These are phyloP conservation scores for Talaromyces verruculosus DNA, from an alignment of 2,329 filamentous ascomycete genomes.

Conservation along the genomic window DNA sequence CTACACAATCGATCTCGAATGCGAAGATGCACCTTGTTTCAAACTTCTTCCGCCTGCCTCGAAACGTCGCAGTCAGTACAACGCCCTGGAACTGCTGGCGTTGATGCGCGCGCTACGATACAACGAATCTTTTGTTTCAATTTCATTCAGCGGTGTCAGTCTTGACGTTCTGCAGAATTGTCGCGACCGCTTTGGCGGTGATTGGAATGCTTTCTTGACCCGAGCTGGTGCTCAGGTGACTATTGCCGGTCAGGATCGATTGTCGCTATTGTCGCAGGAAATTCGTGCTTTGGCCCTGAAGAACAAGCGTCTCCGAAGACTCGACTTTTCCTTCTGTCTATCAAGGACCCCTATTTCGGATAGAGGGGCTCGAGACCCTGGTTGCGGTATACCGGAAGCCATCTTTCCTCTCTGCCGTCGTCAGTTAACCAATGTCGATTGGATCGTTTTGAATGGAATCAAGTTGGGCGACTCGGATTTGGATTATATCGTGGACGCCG, in stretches of 20 bases:
- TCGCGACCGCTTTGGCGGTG: slow-evolving; percentile 59
- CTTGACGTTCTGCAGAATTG: slow-evolving; percentile 65
- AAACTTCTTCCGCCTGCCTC: slow-evolving; percentile 59
- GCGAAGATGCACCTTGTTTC: slow-evolving; percentile 68
- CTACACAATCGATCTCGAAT: slow-evolving; percentile 61
- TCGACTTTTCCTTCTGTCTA: slow-evolving; percentile 66
- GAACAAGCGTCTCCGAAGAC: slow-evolving; percentile 60
- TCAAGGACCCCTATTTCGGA: slow-evolving; percentile 56
- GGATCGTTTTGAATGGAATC: slow-evolving; percentile 68
- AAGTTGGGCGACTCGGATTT: slow-evolving; percentile 69
- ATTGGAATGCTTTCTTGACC: slow-evolving; percentile 62
- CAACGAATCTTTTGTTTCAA: slow-evolving; percentile 66
- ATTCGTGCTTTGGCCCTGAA: slow-evolving; percentile 66
- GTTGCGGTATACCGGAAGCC: slow-evolving; percentile 69
- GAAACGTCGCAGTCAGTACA: slow-evolving; percentile 54
- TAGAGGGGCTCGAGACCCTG: slow-evolving; percentile 55
- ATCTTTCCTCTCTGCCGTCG: slow-evolving; percentile 67
- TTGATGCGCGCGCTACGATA: slow-evolving; percentile 69
- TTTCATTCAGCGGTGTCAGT: slow-evolving; percentile 65
- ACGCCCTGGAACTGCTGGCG: slow-evolving; percentile 63
- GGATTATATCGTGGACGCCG: slow-evolving; percentile 65
- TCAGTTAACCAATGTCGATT: slow-evolving; percentile 68
- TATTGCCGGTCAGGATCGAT: slow-evolving; percentile 53
- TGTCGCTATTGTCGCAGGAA: slow-evolving; percentile 66
- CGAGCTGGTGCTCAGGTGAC: slow-evolving; percentile 59